These are phyloP conservation scores for Penicillium hesseltinei DNA, from an alignment of 2,329 filamentous ascomycete species.

Conservation along the genomic window DNA sequence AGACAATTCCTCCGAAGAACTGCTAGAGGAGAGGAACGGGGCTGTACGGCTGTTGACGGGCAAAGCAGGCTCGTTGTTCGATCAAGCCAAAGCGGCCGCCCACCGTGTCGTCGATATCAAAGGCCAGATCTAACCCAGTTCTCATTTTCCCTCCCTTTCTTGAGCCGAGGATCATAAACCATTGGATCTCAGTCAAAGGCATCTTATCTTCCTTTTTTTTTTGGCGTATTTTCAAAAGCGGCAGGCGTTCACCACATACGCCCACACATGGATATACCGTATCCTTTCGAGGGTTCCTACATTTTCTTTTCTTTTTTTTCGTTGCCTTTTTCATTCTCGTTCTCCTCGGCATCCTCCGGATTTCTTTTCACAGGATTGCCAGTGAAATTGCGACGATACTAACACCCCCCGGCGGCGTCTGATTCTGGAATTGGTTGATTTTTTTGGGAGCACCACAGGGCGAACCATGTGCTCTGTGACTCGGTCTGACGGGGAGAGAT, in stretches of 20 bases:
- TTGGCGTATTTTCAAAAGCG: slow-evolving; percentile 8
- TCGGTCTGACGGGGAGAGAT: not conserved
- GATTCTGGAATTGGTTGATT: slow-evolving; percentile 3
- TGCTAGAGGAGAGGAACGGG: slow-evolving; percentile 74
- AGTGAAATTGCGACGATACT: slow-evolving; percentile 13
- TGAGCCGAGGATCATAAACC: not conserved
- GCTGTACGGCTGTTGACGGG: slow-evolving; percentile 70
- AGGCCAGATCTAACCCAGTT: slow-evolving; percentile 68
- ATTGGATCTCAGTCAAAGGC: not conserved
- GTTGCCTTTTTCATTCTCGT: not conserved
- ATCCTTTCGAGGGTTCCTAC: not conserved
- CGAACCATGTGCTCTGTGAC: not conserved
- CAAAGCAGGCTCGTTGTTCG: slow-evolving; percentile 72
- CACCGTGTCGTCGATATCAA: slow-evolving; percentile 94
- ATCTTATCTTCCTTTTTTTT: not conserved
- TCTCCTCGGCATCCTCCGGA: not conserved
- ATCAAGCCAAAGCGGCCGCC: slow-evolving; percentile 67
- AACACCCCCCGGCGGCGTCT: slow-evolving; percentile 14
- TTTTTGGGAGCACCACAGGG: not conserved
- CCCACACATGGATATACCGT: not conserved
- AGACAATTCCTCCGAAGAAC: slow-evolving; percentile 70
- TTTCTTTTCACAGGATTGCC: not conserved
- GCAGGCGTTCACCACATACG: not conserved
- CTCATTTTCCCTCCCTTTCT: not conserved
- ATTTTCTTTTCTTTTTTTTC: not conserved